Conservation (phyloP, 495 filamentous ascomycete genomes). For the Tetracladium setigerum region DNA sequence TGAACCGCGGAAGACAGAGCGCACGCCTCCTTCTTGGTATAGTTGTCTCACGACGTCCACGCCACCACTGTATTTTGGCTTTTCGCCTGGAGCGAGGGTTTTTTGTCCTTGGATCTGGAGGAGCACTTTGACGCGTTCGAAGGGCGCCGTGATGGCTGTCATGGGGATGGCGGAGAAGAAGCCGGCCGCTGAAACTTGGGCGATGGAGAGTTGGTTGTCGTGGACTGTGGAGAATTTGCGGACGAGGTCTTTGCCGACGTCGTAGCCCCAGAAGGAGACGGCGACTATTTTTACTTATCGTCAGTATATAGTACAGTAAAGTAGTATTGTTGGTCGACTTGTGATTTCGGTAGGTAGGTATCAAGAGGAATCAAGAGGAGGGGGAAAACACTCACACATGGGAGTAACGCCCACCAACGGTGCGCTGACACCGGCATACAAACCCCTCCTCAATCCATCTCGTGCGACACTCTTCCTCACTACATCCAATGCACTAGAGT, state of each 20-base stretch:
- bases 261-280: conserved; percentile 98
- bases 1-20: conserved; percentile 84
- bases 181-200: conserved; percentile 83
- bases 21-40: conserved; percentile 83
- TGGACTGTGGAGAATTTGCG: conserved; percentile 55
- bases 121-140: conserved; percentile 97
- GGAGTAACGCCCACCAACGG: conserved; percentile 93
- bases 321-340: background rate
- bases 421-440: conserved; percentile 96
- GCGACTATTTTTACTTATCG: conserved; percentile 57
- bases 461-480: conserved; percentile 79
- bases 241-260: conserved; percentile 85
- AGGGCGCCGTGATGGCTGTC: conserved; percentile 95
- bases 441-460: conserved; percentile 73
- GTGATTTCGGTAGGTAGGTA: too few relatives aligned
- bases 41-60: conserved; percentile 92
- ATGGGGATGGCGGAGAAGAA: conserved; percentile 98
- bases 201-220: conserved; percentile 63
- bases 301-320: too few relatives aligned
- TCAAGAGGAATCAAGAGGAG: background rate
- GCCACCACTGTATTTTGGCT: conserved; percentile 85
- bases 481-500: conserved; percentile 84
- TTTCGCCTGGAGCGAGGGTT: conserved; percentile 73
- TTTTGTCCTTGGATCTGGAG: conserved; percentile 97
- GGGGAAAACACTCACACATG: conserved; percentile 70